A percentile compares a stretch with the other conserved stretches of the same genome.
These are phyloP conservation scores for Heracleum sosnowskyi DNA, from an alignment of 129 eudicot species.

Conservation along the genomic window DNA sequence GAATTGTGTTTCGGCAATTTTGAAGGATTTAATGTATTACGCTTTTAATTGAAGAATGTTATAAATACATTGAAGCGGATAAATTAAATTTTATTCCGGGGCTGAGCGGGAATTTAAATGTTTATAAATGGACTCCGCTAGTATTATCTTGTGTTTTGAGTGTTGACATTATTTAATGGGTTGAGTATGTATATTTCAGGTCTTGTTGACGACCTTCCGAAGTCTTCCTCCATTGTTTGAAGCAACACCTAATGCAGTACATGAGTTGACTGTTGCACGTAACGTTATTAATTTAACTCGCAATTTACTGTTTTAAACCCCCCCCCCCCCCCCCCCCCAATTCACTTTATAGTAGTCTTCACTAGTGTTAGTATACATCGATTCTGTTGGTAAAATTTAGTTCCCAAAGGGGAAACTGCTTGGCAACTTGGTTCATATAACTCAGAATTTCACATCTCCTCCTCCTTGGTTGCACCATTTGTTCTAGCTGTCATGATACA, in stretches of 20 bases:
- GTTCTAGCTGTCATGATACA: not conserved
- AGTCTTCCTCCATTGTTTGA: conserved; percentile 86
- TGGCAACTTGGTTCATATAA: not conserved
- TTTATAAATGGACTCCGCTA: too few species aligned
- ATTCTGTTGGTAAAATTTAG: not conserved
- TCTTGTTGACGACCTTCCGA: conserved; percentile 55
- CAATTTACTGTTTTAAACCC: not conserved
- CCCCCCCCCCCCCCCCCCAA: not conserved
- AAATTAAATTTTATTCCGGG: too few species aligned
- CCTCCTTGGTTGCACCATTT: not conserved
- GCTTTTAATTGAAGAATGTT: not conserved
- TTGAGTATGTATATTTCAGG: conserved; percentile 30
- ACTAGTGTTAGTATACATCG: not conserved
- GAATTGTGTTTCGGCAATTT: too few species aligned
- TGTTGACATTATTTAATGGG: not conserved
- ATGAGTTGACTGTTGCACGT: conserved; percentile 82
- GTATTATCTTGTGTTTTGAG: too few species aligned
- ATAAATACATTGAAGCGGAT: too few species aligned
- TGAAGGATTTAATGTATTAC: not conserved
- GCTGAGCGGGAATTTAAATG: too few species aligned
- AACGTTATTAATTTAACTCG: conserved; percentile 10
- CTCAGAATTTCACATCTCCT: too few species aligned
- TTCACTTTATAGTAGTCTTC: not conserved
- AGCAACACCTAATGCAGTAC: conserved; percentile 59
- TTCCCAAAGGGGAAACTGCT: not conserved